Percentiles rank a stretch among this genome's conserved stretches.
Conservation (phyloP, 1,284 basidiomycete genomes). For the Naganishia cerealis region DNA sequence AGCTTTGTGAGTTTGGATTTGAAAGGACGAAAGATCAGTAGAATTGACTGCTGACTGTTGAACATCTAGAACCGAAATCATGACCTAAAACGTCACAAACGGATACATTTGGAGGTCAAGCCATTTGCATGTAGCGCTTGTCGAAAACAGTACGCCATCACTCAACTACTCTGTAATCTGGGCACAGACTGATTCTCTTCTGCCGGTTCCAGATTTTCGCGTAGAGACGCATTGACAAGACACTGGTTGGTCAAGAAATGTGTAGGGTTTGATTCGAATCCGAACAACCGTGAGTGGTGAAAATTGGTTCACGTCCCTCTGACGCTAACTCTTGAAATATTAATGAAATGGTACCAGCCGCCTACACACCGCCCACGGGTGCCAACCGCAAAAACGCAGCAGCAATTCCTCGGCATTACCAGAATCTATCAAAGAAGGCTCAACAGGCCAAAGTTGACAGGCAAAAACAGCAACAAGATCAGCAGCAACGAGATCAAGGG, state of each 20-base stretch:
- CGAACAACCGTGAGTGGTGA: slow-evolving; percentile 26
- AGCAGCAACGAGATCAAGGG: not conserved
- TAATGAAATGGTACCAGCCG: not conserved
- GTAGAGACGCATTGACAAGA: slow-evolving; percentile 55
- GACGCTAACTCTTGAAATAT: not conserved
- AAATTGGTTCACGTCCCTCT: too few relatives aligned
- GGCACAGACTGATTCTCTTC: not conserved
- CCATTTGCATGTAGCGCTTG: slow-evolving; percentile 55
- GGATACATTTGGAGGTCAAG: slow-evolving; percentile 55
- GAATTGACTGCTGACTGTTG: not conserved
- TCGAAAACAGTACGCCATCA: slow-evolving; percentile 50
- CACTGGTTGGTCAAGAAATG: slow-evolving; percentile 57
- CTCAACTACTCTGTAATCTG: not conserved
- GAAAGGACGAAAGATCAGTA: not conserved
- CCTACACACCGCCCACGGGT: slow-evolving; percentile 3
- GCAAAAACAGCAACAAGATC: slow-evolving; percentile 10
- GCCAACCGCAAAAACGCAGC: slow-evolving; percentile 26
- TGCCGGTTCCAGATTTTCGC: slow-evolving; percentile 47
- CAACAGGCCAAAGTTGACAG: slow-evolving; percentile 1
- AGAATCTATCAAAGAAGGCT: slow-evolving; percentile 11
- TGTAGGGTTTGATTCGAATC: slow-evolving; percentile 47
- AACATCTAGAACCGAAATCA: slow-evolving; percentile 53
- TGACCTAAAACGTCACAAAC: slow-evolving; percentile 55
- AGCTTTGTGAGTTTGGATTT: slow-evolving; percentile 49
- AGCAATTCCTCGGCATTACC: slow-evolving; percentile 23